A percentile compares a stretch with the other conserved stretches of the same genome.
Evolutionary conservation across 306 rosid genomes (phyloP).

Genomic region (Elaeagnus macrophylla): DNA sequence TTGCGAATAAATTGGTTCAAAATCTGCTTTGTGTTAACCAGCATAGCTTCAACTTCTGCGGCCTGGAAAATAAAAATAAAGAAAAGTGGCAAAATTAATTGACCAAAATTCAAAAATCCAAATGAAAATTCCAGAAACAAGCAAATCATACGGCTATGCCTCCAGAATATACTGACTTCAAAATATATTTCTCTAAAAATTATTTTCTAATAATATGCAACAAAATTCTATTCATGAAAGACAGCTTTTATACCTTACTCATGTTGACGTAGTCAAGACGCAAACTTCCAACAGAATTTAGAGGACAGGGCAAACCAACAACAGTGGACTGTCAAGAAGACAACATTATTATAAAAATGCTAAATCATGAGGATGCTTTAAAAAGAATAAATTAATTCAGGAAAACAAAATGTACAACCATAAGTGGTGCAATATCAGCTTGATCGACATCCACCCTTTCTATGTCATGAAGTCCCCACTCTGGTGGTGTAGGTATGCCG

Average conservation of each 20-base stretch:
- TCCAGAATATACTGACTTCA: neutral
- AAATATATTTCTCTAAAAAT: neutral
- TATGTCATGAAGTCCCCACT: conserved; percentile 72
- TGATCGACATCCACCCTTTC: conserved; percentile 94
- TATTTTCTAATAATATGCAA: too few relatives aligned
- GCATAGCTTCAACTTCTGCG: conserved; percentile 82
- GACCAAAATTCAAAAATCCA: conserved; percentile 4
- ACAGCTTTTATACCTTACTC: conserved; percentile 45
- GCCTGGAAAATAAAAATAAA: conserved; percentile 33
- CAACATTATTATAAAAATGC: conserved; percentile 26
- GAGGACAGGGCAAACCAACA: conserved; percentile 79
- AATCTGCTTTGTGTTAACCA: conserved; percentile 66
- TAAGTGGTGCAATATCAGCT: conserved; percentile 88
- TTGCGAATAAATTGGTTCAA: conserved; percentile 73
- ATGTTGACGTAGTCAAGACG: conserved; percentile 62
- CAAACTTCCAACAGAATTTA: conserved; percentile 80
- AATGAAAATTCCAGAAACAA: neutral
- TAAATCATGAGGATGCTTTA: conserved; percentile 14
- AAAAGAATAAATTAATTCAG: conserved; percentile 8
- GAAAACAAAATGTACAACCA: conserved; percentile 39
- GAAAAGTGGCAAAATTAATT: conserved; percentile 15
- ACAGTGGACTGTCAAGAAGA: conserved; percentile 63
- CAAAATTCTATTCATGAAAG: too few relatives aligned
- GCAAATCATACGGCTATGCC: neutral
- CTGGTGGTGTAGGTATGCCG: conserved; percentile 65